A percentile compares a stretch with the other conserved stretches of the same genome.
These are phyloP conservation scores for Verticillium zaregamsianum DNA, from an alignment of 2,329 filamentous ascomycete genomes.

Conservation along the genomic window DNA sequence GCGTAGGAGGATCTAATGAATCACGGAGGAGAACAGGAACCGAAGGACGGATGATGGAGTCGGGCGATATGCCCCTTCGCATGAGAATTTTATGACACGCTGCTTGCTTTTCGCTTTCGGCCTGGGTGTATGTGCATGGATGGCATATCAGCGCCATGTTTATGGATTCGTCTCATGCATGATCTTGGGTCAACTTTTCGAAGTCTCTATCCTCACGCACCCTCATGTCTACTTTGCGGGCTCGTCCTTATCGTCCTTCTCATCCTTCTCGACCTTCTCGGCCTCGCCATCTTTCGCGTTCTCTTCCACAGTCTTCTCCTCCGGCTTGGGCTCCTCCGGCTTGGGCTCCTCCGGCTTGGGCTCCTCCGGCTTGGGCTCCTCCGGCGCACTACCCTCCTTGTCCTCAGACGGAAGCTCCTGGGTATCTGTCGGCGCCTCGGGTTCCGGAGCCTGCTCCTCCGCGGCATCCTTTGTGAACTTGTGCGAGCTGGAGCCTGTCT, in stretches of 20 bases:
- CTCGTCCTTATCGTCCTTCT: neutral
- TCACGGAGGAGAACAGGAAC: neutral
- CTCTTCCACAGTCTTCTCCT: conserved; percentile 3
- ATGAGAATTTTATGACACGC: neutral
- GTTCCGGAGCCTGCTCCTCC: conserved; percentile 15
- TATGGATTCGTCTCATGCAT: neutral
- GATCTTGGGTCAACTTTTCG: neutral
- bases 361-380: conserved; percentile 14
- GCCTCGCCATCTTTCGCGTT: neutral
- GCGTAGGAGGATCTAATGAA: neutral
- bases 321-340: conserved; percentile 17
- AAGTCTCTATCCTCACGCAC: neutral
- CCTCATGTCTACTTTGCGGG: conserved; percentile 1
- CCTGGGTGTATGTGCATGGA: neutral
- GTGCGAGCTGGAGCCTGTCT: conserved; percentile 4
- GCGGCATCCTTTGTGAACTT: conserved; percentile 21
- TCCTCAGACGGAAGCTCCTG: conserved; percentile 1
- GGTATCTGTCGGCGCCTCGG: conserved; percentile 13
- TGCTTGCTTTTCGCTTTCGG: neutral
- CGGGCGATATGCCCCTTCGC: neutral
- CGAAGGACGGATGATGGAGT: neutral
- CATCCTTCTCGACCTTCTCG: neutral
- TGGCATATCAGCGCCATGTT: neutral
- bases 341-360: conserved; percentile 17
- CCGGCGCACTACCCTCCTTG: conserved; percentile 5